Evolutionary conservation across 257 asterid species (phyloP).

Genomic region (Perilla frutescens): DNA sequence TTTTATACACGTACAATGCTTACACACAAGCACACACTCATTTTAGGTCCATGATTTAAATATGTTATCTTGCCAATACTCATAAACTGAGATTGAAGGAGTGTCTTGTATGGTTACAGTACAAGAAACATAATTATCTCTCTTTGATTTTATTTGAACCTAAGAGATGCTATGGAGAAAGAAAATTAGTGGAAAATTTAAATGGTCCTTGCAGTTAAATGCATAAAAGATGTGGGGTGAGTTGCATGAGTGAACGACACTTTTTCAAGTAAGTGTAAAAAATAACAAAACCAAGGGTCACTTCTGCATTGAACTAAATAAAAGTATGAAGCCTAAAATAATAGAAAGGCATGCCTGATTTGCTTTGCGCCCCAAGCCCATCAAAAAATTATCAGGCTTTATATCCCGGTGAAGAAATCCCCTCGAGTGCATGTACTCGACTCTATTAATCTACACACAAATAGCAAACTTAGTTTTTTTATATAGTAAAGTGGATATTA

Average conservation of each 20-base stretch:
- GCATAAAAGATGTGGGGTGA: neutral
- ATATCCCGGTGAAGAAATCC: conserved; percentile 98
- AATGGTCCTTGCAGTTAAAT: neutral
- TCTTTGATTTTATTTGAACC: neutral
- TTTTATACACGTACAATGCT: too few species aligned
- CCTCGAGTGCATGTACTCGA: conserved; percentile 93
- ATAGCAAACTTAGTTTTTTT: conserved; percentile 14
- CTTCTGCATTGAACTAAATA: conserved; percentile 20
- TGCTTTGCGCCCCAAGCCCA: conserved; percentile 99
- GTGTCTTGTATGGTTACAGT: neutral
- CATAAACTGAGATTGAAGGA: neutral
- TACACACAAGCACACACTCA: too few species aligned
- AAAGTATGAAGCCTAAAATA: conserved; percentile 30
- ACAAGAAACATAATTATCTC: neutral
- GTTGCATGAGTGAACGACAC: neutral
- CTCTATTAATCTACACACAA: conserved; percentile 79
- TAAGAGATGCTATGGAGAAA: conserved; percentile 3
- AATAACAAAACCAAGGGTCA: neutral
- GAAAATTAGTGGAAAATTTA: neutral
- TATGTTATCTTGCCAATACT: too few species aligned
- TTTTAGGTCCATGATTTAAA: too few species aligned
- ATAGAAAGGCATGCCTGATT: conserved; percentile 66
- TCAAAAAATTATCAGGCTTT: conserved; percentile 91
- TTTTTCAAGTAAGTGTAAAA: neutral
- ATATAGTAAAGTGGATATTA: neutral